These are phyloP conservation scores for Corymbia maculata DNA, from an alignment of 345 rosid genomes.

Conservation along the genomic window DNA sequence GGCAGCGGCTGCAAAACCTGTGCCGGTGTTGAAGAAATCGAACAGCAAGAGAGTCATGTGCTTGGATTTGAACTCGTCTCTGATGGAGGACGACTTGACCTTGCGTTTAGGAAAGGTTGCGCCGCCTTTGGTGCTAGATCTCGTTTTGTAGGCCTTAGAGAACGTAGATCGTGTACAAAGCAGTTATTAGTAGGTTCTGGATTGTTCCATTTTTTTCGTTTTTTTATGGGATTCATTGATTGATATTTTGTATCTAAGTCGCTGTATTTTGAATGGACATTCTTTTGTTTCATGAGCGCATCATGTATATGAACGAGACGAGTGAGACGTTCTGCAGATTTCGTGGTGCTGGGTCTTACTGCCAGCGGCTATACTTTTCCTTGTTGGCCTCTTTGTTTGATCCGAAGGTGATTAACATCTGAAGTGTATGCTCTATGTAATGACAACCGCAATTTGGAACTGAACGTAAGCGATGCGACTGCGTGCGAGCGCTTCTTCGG, in stretches of 20 bases:
- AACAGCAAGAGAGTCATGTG: slow-evolving; percentile 33
- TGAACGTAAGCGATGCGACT: neutral
- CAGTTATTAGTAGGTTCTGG: neutral
- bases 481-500: neutral
- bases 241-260: neutral
- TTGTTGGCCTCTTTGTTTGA: neutral
- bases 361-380: neutral
- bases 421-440: neutral
- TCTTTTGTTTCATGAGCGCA: too few species aligned
- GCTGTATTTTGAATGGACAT: neutral
- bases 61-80: slow-evolving; percentile 68
- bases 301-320: too few species aligned
- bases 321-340: too few species aligned
- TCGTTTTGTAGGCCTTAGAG: neutral
- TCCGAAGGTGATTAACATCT: neutral
- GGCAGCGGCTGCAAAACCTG: neutral
- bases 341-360: too few species aligned
- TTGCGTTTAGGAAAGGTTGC: slow-evolving; percentile 38
- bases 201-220: neutral
- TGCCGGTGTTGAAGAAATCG: slow-evolving; percentile 53
- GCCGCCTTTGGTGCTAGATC: neutral
- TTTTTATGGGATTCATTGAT: neutral
- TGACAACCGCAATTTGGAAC: neutral
- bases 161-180: neutral
- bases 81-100: slow-evolving; percentile 51